Evolutionary conservation across 1,139 yeast genomes (phyloP), one percentile per base, ranked within the genome.

Genomic region (Tardiomyces depauwii): DNA sequence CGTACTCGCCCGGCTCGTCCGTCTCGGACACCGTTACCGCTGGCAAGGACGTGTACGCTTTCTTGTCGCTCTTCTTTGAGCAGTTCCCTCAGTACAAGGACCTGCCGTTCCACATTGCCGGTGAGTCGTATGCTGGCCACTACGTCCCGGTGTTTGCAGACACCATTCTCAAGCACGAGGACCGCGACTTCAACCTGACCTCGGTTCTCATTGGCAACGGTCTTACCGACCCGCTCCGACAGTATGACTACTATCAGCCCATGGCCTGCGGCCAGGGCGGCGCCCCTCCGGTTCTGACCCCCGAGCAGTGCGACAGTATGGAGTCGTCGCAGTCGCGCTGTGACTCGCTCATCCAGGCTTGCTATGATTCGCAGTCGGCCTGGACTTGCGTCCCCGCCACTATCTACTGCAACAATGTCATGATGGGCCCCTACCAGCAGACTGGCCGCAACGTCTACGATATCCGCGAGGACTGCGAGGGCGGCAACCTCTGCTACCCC

Each of bases 381-480:
- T 84, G 91, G 80, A 71, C 93, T 7, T 91, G 98, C 75, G 93
- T 88, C 47, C 96, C 96, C 14, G 96, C 97, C 38, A 71, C 87
- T 25, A 76, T 87, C 52, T 88, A 88, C 73, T 91, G 97, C 76
- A 84, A 86, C 72, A 82, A 83, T 57, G 89, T 82, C 48, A 80
- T 82, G 67, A 70, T 88, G 73, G 88, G 82, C 27, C 96, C 97
- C 18, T 91, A 83, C 71, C 87, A 81, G 65, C 76, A 77, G 64
- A 83, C 96, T 18, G 97, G 97, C 43, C 79, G 82, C 66, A 89
- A 91, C 62, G 95, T 88, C 45, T 91, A 91, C 65, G 98, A 91
- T 61, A 84, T 91, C 56, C 80, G 98, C 67, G 79, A 78, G 59
- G 76, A 77, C 66, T 91, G 98, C 67, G 89, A 84, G 48, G 78